Conservation (phyloP, 116 monocot genomes). For the Iris pallida region DNA sequence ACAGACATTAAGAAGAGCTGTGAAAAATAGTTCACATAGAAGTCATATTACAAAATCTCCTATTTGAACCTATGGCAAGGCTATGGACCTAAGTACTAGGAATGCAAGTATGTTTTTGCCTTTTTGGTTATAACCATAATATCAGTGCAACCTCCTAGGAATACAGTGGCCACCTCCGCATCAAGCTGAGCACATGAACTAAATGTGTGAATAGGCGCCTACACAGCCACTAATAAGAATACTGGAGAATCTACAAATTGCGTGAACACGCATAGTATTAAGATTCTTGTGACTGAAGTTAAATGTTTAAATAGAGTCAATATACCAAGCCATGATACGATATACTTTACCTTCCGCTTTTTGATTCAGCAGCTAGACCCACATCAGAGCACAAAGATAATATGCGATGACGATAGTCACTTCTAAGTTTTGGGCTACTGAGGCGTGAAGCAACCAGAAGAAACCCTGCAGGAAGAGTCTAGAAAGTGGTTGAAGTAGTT, state of each 20-base stretch:
- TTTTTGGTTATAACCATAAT: background rate
- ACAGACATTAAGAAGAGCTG: background rate
- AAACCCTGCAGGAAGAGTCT: conserved; percentile 98
- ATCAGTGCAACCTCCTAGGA: background rate
- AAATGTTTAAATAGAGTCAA: background rate
- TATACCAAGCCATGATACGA: background rate
- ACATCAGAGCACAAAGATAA: conserved; percentile 99
- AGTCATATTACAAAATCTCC: background rate
- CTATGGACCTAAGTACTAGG: background rate
- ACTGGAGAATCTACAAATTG: background rate
- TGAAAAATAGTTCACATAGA: background rate
- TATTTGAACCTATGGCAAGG: background rate
- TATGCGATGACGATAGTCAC: conserved; percentile 82
- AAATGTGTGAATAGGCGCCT: background rate
- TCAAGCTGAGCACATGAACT: background rate
- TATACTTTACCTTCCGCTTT: conserved; percentile 68
- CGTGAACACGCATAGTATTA: background rate
- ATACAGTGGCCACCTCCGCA: background rate
- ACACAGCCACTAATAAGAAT: background rate
- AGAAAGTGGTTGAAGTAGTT: conserved; percentile 36
- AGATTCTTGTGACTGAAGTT: background rate
- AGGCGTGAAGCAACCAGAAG: conserved; percentile 81
- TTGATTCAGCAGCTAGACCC: conserved; percentile 91
- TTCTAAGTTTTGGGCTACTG: conserved; percentile 61
- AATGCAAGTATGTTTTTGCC: too few species aligned